Evolutionary conservation across 257 asterid genomes (phyloP), one percentile per base, ranked within the genome.

Genomic region (Solanum pinnatisectum): DNA sequence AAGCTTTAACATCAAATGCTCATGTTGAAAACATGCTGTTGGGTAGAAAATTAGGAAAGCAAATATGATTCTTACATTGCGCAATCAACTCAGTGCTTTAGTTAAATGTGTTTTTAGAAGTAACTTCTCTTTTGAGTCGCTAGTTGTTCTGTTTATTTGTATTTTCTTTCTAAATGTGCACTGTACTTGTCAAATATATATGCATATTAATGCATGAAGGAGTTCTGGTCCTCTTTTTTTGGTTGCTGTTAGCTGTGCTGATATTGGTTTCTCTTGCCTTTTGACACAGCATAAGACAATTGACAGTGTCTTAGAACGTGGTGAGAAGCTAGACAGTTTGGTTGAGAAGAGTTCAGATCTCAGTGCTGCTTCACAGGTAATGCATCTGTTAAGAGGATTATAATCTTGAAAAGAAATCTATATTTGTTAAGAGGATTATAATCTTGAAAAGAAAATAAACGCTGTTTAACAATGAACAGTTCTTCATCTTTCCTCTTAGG

Each of bases 291-390:
- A 96, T 93, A 94, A 96, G 93, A 96, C 98, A n/a, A 96, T 96
- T 83, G 98, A 96, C 90, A 95, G 98, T 88, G 98, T 96, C 87
- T 93, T 95, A 36, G 99, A 72, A 89, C 93, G 99, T 76, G 99
- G 99, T 12, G 98, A 93, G 91, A 96, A 94, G 95, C 96, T 96
- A 12, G 99, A 96, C 90, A 96, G 95, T 91, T 93, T 96, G 94
- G 99, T 96, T 52, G 98, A 94, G 87, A 96, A 96, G 94, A 96
- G 99, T 92, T 95, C 98, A 70, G 99, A 96, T 92, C 98, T 94
- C 77, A 95, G 98, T 67, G 93, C 98, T 85, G 98, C 99, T 89
- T 96, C 99, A 74, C 98, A 95, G 98, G 99, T 96, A 59, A 59
- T 59, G 67, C 67, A 59, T 44, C 23, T 44, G 39, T 44, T 79